Evolutionary conservation across 1,139 yeast genomes (phyloP).

Genomic region (Nematodospora anomalae): DNA sequence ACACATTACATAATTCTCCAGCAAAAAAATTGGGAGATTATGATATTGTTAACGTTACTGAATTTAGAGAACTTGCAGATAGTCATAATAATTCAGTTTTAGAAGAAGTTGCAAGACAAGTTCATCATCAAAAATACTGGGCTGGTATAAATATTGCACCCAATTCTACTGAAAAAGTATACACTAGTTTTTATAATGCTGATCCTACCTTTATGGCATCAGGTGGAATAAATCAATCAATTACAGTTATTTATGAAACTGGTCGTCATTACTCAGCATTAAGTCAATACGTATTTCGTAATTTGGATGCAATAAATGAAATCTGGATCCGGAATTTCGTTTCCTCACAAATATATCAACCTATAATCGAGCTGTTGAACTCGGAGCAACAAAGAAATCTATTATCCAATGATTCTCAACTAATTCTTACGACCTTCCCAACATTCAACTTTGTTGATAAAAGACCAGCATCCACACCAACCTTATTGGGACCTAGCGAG

Average conservation of each 20-base stretch:
- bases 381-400: constrained; percentile 16
- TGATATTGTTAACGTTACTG: constrained; percentile 30
- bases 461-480: constrained; percentile 23
- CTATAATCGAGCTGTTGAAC: constrained; percentile 16
- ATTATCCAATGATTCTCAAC: constrained; percentile 18
- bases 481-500: constrained; percentile 34
- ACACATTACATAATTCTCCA: constrained; percentile 20
- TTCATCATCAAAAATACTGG: constrained; percentile 57
- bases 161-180: constrained; percentile 41
- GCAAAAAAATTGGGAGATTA: constrained; percentile 37
- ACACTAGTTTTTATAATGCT: constrained; percentile 29
- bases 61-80: constrained; percentile 29
- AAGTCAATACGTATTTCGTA: constrained; percentile 39
- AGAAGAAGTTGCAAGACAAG: constrained; percentile 34
- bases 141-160: constrained; percentile 47
- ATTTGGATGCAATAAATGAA: constrained; percentile 30
- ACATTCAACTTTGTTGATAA: constrained; percentile 22
- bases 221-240: constrained; percentile 19
- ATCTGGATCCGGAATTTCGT: constrained; percentile 24
- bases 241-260: constrained; percentile 46
- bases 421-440: constrained; percentile 24
- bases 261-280: constrained; percentile 54
- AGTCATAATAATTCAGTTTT: constrained; percentile 32
- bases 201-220: constrained; percentile 20
- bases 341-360: constrained; percentile 24